These are phyloP conservation scores for Pyricularia grisea DNA, from an alignment of 2,329 filamentous ascomycete genomes.

Conservation along the genomic window DNA sequence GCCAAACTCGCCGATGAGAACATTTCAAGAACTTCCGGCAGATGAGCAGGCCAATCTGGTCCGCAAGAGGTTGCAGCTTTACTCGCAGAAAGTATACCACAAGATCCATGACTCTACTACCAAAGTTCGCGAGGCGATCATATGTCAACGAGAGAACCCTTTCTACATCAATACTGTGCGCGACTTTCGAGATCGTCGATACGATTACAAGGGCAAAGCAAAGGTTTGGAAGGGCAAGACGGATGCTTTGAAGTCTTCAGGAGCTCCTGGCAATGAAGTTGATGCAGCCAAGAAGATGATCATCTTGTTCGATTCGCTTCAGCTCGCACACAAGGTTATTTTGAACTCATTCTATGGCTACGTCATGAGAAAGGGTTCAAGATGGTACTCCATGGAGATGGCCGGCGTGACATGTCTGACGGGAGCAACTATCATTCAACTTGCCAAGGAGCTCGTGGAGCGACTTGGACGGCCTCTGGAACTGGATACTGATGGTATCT, in stretches of 20 bases:
- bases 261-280: slow-evolving; percentile 65
- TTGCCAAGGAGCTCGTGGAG: slow-evolving; percentile 89
- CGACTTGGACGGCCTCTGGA: slow-evolving; percentile 87
- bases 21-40: slow-evolving; percentile 69
- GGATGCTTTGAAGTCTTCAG: slow-evolving; percentile 72
- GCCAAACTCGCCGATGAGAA: slow-evolving; percentile 58
- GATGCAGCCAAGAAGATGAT: slow-evolving; percentile 99
- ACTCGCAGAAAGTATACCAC: slow-evolving; percentile 98
- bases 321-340: slow-evolving; percentile 97
- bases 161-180: slow-evolving; percentile 97
- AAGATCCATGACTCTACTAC: slow-evolving; percentile 95
- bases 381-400: slow-evolving; percentile 99
- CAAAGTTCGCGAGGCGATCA: slow-evolving; percentile 90
- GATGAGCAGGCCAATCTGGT: slow-evolving; percentile 78
- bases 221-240: slow-evolving; percentile 99
- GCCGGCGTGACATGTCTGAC: slow-evolving; percentile 96
- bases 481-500: slow-evolving; percentile 96
- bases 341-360: slow-evolving; percentile 98
- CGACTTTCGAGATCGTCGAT: slow-evolving; percentile 91
- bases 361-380: slow-evolving; percentile 96
- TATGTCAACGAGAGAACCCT: slow-evolving; percentile 94
- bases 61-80: slow-evolving; percentile 81
- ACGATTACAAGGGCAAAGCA: slow-evolving; percentile 96
- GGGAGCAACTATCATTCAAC: slow-evolving; percentile 91
- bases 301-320: slow-evolving; percentile 86